These are phyloP conservation scores for Starmera amethionina DNA, from an alignment of 805 yeast species.

Conservation along the genomic window DNA sequence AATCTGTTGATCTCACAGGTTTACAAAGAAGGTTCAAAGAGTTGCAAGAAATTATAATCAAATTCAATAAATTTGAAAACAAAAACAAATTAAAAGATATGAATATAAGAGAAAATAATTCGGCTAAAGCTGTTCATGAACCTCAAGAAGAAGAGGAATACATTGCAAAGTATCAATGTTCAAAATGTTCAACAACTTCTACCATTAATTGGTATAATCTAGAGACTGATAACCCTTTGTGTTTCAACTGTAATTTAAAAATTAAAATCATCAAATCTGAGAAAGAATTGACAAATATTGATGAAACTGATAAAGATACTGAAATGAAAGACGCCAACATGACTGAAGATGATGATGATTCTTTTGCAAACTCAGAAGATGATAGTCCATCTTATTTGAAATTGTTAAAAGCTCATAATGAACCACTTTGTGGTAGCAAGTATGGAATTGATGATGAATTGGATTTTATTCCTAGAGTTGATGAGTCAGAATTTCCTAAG, in stretches of 20 bases:
- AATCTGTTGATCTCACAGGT: neutral
- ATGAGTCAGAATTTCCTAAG: neutral
- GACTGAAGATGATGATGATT: too few relatives aligned
- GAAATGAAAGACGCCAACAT: neutral
- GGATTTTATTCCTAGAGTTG: neutral
- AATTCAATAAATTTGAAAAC: too few relatives aligned
- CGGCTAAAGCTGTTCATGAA: neutral
- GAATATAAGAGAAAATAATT: too few relatives aligned
- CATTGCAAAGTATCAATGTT: neutral
- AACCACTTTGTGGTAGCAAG: neutral
- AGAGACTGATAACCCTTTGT: neutral
- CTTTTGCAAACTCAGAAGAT: neutral
- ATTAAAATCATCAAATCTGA: too few relatives aligned
- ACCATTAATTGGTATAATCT: conserved; percentile 1
- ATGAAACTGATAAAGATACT: neutral
- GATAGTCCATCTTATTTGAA: neutral
- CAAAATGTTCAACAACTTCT: neutral
- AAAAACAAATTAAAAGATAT: too few relatives aligned
- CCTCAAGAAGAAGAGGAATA: neutral
- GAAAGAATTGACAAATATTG: neutral
- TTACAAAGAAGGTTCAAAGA: neutral
- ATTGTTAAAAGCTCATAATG: neutral
- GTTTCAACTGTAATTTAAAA: neutral
- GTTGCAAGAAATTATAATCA: neutral
- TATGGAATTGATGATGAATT: neutral